Evolutionary conservation across 116 monocot genomes (phyloP), one percentile per base, ranked within the genome.

Genomic region (Zostera marina): DNA sequence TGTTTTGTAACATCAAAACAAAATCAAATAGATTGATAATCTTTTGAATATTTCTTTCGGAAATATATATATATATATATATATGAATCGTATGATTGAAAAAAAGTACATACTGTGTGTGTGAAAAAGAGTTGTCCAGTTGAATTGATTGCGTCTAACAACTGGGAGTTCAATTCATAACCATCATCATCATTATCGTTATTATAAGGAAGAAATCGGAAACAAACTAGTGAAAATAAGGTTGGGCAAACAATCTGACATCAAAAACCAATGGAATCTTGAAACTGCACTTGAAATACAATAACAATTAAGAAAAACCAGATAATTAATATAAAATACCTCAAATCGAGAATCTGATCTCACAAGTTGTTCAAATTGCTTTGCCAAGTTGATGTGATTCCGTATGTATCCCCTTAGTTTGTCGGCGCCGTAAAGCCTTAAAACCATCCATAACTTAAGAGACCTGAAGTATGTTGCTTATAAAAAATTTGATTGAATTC

Each of bases 381-480:
- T 52, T 13, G 90, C 90, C 56, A 91, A 67, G 47, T 63, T 63
- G 57, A 91, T 84, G 70, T 84, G 85, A 66, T 84, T 79, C 8
- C 90, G 47, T n/a, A 84, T 77, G 64, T 81, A 81, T 53, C 22
- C 64, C 53, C 79, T 84, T 40, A 91, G 67, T 41, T 81, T 81
- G 54, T 81, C 81, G 42, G 74, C 53, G 13, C 90, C 90, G 68
- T 91, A 91, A 8, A 91, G 66, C 42, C 90, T 76, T 70, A 91
- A 47, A 16, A 91, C 92, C 84, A 93, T 76, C 92, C 92, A 93
- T 40, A 93, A 60, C 66, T 93, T 87, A 42, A 93, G 58, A 16
- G 92, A 87, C 68, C 83, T 93, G 76, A 59, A 74, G 59, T 42
- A 26, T 11, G 17, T 48, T 13, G 54, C 4, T 19, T 11, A 0